Evolutionary conservation across 225 moss, liverwort and hornwort genomes (phyloP), one percentile per base, ranked within the genome.

Genomic region (Thuidium tamariscinum): DNA sequence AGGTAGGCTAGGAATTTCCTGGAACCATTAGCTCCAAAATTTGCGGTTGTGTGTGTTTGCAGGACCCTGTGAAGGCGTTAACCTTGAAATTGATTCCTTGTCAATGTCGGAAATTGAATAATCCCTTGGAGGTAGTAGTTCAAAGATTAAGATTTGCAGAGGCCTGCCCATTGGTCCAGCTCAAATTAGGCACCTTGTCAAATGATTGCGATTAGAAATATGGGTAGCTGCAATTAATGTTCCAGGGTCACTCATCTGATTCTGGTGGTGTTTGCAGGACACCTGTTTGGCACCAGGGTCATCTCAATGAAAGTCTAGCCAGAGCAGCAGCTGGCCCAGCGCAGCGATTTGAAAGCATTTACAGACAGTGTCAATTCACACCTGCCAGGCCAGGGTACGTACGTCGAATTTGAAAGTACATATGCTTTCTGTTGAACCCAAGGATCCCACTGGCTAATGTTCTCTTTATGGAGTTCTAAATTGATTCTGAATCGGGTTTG

Each of bases 231-330:
- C 42, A 57, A n/a, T n/a, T n/a, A n/a, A 29, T 67, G 19, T 25
- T 57, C 44, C 10, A 46, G n/a, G 25, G 20, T 56, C 27, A 79
- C 60, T 79, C 60, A 79, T 57, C 42, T 21, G 60, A 13, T 61
- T 61, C 27, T 36, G 52, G 16, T 60, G 67, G 12, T 60, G 68
- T 72, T 59, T 86, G 85, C 85, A 93, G 93, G 88, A 89, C 91
- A 49, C 91, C 91, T n/a, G 20, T 88, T 49, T 91, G 89, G 93
- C 30, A 89, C 41, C 82, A 83, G 64, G 20, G 90, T 78, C 87
- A 62, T 27, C 39, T 91, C 88, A 87, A 88, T 39, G 84, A 89
- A 69, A 15, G 7, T 46, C 7, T 44, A 25, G 77, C 81, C 52
- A 87, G 80, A 65, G 41, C 81, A 52, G 64, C 65, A 27, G 39